A percentile compares a stretch with the other conserved stretches of the same genome.
phyloP scores from a whole-genome alignment of 805 yeast genomes.

The Yarrowia osloensis region DNA sequence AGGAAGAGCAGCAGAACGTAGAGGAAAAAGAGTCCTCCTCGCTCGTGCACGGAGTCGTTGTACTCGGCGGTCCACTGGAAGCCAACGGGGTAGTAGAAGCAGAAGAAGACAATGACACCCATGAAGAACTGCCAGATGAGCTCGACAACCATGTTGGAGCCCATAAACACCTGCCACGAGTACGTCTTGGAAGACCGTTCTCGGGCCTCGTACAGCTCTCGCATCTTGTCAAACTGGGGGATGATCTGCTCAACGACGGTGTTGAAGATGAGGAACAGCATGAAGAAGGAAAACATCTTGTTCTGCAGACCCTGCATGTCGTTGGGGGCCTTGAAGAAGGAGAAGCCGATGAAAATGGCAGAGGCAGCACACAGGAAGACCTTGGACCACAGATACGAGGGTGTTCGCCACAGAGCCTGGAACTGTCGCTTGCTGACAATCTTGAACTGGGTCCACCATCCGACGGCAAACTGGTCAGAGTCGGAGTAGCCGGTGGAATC shows the following conservation, averaged over 20 bases:
- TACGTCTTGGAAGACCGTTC: conserved; percentile 73
- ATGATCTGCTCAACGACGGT: conserved; percentile 63
- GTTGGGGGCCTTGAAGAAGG: conserved; percentile 64
- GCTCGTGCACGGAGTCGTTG: conserved; percentile 47
- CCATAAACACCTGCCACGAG: conserved; percentile 64
- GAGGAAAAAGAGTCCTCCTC: conserved; percentile 47
- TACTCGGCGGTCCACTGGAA: conserved; percentile 59
- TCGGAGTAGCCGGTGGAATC: conserved; percentile 20
- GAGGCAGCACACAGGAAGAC: conserved; percentile 53
- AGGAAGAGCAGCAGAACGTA: conserved; percentile 51
- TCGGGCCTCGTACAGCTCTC: conserved; percentile 69
- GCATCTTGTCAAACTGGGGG: conserved; percentile 59
- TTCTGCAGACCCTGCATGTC: conserved; percentile 74
- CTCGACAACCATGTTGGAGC: conserved; percentile 67
- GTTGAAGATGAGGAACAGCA: conserved; percentile 59
- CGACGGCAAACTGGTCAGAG: conserved; percentile 50
- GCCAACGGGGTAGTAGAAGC: conserved; percentile 71
- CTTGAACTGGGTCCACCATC: conserved; percentile 46
- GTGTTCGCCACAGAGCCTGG: conserved; percentile 68
- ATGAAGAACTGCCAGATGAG: conserved; percentile 62
- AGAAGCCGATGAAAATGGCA: conserved; percentile 65
- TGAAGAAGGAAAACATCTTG: conserved; percentile 76
- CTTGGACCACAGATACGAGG: conserved; percentile 60
- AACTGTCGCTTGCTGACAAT: conserved; percentile 55
- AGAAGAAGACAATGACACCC: conserved; percentile 63